A percentile compares a stretch with the other conserved stretches of the same genome.
These are phyloP conservation scores for Clonostachys solani DNA, from an alignment of 2,329 filamentous ascomycete genomes.

Conservation along the genomic window DNA sequence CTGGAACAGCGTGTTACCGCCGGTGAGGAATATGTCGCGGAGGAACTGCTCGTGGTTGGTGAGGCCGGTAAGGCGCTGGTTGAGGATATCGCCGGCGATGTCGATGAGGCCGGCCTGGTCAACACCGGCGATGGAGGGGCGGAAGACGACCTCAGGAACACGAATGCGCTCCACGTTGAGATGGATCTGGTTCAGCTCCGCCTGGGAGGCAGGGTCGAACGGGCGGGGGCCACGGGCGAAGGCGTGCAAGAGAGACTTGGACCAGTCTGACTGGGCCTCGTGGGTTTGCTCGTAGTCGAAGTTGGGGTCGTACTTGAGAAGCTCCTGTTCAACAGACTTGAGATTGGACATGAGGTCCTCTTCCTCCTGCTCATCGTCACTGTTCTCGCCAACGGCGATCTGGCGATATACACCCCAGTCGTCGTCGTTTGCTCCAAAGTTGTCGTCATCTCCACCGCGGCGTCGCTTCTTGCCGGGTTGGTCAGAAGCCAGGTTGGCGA, in stretches of 20 bases:
- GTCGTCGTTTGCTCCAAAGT: slow-evolving; percentile 94
- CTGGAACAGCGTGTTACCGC: slow-evolving; percentile 83
- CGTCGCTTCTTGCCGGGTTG: slow-evolving; percentile 78
- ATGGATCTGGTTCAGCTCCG: slow-evolving; percentile 82
- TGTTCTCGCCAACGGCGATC: slow-evolving; percentile 77
- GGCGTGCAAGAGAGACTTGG: slow-evolving; percentile 82
- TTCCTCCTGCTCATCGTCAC: slow-evolving; percentile 89
- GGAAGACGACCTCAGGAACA: slow-evolving; percentile 89
- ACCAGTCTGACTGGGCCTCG: slow-evolving; percentile 93
- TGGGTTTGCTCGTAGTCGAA: slow-evolving; percentile 92
- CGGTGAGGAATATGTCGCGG: slow-evolving; percentile 86
- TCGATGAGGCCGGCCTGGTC: slow-evolving; percentile 94
- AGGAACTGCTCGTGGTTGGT: slow-evolving; percentile 63
- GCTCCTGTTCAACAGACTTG: slow-evolving; percentile 74
- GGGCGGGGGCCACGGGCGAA: slow-evolving; percentile 86
- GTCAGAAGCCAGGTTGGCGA: slow-evolving; percentile 93
- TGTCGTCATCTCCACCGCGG: slow-evolving; percentile 87
- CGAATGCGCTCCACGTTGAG: slow-evolving; percentile 96
- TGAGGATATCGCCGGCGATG: slow-evolving; percentile 85
- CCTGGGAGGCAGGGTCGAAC: slow-evolving; percentile 75
- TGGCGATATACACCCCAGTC: slow-evolving; percentile 97
- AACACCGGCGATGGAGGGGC: slow-evolving; percentile 84
- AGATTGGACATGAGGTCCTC: slow-evolving; percentile 75
- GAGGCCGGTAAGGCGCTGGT: slow-evolving; percentile 65
- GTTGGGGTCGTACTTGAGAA: slow-evolving; percentile 79